These are phyloP conservation scores for Zasmidium angulare DNA, from an alignment of 2,329 filamentous ascomycete genomes.

Conservation along the genomic window DNA sequence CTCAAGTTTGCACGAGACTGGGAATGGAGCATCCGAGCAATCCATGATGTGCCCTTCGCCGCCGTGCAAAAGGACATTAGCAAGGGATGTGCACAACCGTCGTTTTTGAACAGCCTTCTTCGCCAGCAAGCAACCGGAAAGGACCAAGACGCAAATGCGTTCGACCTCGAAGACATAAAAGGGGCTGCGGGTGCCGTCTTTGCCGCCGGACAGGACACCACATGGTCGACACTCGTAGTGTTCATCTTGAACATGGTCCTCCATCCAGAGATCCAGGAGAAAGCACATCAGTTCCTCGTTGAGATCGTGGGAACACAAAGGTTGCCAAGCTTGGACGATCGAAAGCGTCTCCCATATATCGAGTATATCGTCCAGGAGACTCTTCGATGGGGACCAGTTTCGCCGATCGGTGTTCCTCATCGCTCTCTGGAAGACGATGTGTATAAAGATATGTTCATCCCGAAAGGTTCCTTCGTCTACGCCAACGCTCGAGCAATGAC, in stretches of 20 bases:
- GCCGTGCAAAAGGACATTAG: constrained; percentile 31
- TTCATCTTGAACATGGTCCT: constrained; percentile 35
- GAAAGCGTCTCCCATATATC: constrained; percentile 32
- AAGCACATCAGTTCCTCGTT: constrained; percentile 35
- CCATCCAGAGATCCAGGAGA: constrained; percentile 29
- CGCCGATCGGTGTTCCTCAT: constrained; percentile 41
- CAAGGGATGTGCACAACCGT: constrained; percentile 35
- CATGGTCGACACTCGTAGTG: constrained; percentile 30
- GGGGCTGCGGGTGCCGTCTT: constrained; percentile 46
- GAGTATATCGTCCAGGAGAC: constrained; percentile 35
- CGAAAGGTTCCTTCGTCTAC: constrained; percentile 23
- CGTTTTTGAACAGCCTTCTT: constrained; percentile 43
- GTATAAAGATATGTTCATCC: constrained; percentile 27
- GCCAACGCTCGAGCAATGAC: constrained; percentile 39
- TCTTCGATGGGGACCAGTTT: constrained; percentile 36
- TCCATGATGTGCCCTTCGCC: constrained; percentile 43
- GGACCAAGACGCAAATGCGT: constrained; percentile 34
- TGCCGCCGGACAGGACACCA: constrained; percentile 25
- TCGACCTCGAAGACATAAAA: constrained; percentile 41
- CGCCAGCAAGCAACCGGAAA: constrained; percentile 33
- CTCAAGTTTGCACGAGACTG: constrained; percentile 36
- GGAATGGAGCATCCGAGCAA: constrained; percentile 33
- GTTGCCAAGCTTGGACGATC: constrained; percentile 32
- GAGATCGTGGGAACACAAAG: constrained; percentile 26
- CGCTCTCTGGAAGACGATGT: constrained; percentile 36